phyloP scores from a whole-genome alignment of 768 basidiomycete species.

The Lanmaoa rubissima region DNA sequence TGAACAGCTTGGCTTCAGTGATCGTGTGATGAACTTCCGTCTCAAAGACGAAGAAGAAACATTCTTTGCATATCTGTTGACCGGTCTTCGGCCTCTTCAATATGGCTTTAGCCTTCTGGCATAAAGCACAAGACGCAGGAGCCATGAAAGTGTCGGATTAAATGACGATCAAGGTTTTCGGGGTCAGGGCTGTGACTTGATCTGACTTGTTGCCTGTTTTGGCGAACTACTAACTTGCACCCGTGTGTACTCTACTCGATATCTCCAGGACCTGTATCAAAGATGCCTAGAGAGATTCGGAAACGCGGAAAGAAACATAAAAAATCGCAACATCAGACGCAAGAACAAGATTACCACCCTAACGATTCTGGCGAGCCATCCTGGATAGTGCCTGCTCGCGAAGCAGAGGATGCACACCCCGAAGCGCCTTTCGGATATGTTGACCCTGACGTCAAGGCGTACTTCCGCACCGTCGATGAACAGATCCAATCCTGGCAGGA shows the following conservation, averaged over 20 bases:
- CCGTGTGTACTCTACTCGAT: no score
- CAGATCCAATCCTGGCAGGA: constrained; percentile 86
- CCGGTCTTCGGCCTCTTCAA: constrained; percentile 95
- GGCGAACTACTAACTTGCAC: background rate
- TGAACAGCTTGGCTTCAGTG: constrained; percentile 77
- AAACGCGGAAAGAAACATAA: constrained; percentile 79
- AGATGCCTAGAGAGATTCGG: constrained; percentile 72
- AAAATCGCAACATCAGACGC: constrained; percentile 36
- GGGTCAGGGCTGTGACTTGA: background rate
- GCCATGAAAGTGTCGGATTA: constrained; percentile 51
- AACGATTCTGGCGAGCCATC: constrained; percentile 49
- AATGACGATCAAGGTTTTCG: background rate
- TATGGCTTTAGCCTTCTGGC: constrained; percentile 75
- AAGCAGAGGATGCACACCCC: constrained; percentile 41
- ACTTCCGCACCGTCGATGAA: constrained; percentile 85
- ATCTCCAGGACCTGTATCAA: background rate
- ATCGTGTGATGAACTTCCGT: constrained; percentile 98
- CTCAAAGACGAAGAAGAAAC: constrained; percentile 97
- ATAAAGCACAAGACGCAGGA: constrained; percentile 75
- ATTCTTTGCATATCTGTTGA: constrained; percentile 94
- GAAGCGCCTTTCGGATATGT: constrained; percentile 90
- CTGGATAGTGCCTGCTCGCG: constrained; percentile 59
- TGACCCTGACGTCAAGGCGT: constrained; percentile 88
- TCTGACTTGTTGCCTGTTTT: constrained; percentile 6
- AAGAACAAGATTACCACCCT: constrained; percentile 1